Percentiles rank a stretch among this genome's conserved stretches.
These are phyloP conservation scores for Penicillium macrosclerotiorum DNA, from an alignment of 495 filamentous ascomycete genomes.

Conservation along the genomic window DNA sequence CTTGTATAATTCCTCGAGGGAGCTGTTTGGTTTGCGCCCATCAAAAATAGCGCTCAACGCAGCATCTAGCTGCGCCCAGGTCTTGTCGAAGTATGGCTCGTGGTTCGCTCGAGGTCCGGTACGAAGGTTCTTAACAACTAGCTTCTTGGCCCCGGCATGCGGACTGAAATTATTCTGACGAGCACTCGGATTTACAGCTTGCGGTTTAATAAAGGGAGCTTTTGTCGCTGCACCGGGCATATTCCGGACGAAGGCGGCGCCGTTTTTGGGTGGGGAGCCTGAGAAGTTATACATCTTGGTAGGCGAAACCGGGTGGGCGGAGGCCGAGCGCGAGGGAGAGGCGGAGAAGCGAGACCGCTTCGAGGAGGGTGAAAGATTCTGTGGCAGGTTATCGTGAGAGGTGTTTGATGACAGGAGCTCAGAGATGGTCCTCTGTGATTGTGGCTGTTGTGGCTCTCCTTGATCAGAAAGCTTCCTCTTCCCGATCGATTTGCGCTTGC, in stretches of 20 bases:
- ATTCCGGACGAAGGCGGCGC: conserved; percentile 27
- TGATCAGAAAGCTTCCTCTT: conserved; percentile 49
- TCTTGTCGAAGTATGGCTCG: conserved; percentile 69
- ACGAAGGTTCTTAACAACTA: conserved; percentile 84
- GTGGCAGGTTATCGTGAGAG: conserved; percentile 15
- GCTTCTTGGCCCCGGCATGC: conserved; percentile 66
- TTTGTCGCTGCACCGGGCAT: conserved; percentile 14
- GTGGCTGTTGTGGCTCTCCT: conserved; percentile 35
- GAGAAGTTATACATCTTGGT: conserved; percentile 51
- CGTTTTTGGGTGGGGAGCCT: conserved; percentile 31
- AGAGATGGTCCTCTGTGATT: conserved; percentile 48
- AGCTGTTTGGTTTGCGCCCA: conserved; percentile 56
- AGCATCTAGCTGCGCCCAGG: conserved; percentile 66
- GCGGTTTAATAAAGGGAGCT: conserved; percentile 18
- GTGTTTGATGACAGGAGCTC: conserved; percentile 43
- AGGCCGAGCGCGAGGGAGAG: conserved; percentile 23
- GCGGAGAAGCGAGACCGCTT: conserved; percentile 44
- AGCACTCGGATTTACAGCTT: conserved; percentile 22
- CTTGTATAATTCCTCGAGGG: conserved; percentile 83
- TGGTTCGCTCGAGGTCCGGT: conserved; percentile 55
- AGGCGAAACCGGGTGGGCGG: conserved; percentile 20
- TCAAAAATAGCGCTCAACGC: conserved; percentile 73
- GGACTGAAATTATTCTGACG: conserved; percentile 43
- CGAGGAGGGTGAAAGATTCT: conserved; percentile 26
- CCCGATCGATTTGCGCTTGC: conserved; percentile 47